Conservation (phyloP, 148 eudicot species). For the Salicornia ramosissima region DNA sequence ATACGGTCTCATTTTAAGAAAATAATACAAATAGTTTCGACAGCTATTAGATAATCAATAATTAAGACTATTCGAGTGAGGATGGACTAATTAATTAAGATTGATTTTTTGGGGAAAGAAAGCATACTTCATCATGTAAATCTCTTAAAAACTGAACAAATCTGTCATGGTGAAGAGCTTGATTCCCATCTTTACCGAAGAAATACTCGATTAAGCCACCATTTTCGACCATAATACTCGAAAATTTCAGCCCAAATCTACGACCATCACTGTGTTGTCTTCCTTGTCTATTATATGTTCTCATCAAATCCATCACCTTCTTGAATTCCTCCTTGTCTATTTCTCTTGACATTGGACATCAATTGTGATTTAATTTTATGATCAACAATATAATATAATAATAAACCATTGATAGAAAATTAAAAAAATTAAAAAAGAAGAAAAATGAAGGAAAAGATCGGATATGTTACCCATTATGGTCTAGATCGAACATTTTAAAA, state of each 20-base stretch:
- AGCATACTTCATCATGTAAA: conserved; percentile 67
- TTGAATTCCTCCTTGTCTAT: conserved; percentile 81
- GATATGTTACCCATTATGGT: conserved; percentile 51
- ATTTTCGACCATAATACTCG: conserved; percentile 53
- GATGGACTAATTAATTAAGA: neutral
- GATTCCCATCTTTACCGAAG: conserved; percentile 80
- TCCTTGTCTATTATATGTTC: conserved; percentile 67
- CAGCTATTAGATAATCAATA: too few relatives aligned
- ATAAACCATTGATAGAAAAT: too few relatives aligned
- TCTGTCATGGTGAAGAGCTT: conserved; percentile 51
- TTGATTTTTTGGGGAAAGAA: neutral
- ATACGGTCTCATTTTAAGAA: too few relatives aligned
- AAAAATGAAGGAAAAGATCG: neutral
- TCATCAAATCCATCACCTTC: conserved; percentile 87
- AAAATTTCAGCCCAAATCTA: conserved; percentile 52
- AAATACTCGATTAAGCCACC: conserved; percentile 79
- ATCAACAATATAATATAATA: too few relatives aligned
- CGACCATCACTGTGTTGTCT: conserved; percentile 62
- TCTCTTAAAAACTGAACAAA: conserved; percentile 77
- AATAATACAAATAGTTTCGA: too few relatives aligned
- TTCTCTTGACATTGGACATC: conserved; percentile 37
- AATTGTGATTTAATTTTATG: too few relatives aligned
- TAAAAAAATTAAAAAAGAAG: too few relatives aligned
- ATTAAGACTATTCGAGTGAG: too few relatives aligned
- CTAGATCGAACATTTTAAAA: conserved; percentile 83